Evolutionary conservation across 805 yeast species (phyloP), one percentile per base, ranked within the genome.

Genomic region (Saccharomycopsis capsularis): DNA sequence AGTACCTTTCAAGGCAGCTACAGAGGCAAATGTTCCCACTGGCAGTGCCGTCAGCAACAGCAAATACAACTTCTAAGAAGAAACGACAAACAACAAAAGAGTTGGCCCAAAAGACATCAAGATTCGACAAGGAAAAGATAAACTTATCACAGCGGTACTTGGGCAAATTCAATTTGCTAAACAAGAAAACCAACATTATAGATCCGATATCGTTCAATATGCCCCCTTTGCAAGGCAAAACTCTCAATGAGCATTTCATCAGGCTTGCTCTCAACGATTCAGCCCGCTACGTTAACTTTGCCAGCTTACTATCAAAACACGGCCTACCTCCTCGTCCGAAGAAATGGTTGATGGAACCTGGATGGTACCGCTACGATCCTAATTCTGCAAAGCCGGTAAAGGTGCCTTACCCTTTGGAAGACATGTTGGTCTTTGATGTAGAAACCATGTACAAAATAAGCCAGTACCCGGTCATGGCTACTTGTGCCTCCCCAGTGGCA

Each of bases 241-340:
- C 80, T 5, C 64, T 93, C 5, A 95, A 85, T 60, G 95, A 87
- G 59, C 99, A 93, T 68, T 93, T 93, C 61, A 74, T 79, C 56
- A 73, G 75, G 53, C 60, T 88, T 2, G 98, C 95, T 0, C 59
- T 65, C 21, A 65, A 68, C 49, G 74, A 78, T 42, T 65, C 82
- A 0, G 74, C 77, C 40, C 84, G 87, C 0, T 90, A 85, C 62
- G 60, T 75, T 38, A 56, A 72, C 1, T 67, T 78, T 58, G 75
- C 81, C 1, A 60, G 72, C 18, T 56, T 66, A 3, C 73, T 86
- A 42, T 62, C 68, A 1, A 55, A 52, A 1, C 53, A 63, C 23
- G 75, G 60, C 16, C 57, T 65, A 43, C 76, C 77, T 0, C 42
- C 47, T 13, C 57, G 50, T 45, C 87, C 89, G 0, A 44, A 57